Evolutionary conservation across 2,329 filamentous ascomycete genomes (phyloP).

Genomic region (Sarocladium brachiariae): DNA sequence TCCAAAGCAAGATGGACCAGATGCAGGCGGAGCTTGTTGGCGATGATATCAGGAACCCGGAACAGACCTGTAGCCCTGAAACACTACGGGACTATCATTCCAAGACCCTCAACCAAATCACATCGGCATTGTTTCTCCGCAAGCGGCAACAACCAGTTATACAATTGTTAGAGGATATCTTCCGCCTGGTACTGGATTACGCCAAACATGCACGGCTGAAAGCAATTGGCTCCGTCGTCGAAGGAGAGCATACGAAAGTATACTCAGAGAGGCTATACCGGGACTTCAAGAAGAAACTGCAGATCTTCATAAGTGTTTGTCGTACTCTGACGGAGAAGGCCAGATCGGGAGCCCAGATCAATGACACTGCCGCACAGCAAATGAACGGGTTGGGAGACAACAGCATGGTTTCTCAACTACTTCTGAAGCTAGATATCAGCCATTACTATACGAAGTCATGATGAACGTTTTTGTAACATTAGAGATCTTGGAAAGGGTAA

Average conservation of each 20-base stretch:
- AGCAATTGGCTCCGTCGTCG: constrained; percentile 16
- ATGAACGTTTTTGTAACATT: too few species aligned
- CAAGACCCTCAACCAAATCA: constrained; percentile 65
- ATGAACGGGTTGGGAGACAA: constrained; percentile 33
- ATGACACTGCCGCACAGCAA: constrained; percentile 14
- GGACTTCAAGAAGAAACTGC: constrained; percentile 63
- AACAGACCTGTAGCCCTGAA: constrained; percentile 46
- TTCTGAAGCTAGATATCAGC: constrained; percentile 65
- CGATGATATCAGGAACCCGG: not conserved
- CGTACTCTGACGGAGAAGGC: constrained; percentile 60
- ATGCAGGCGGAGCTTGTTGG: constrained; percentile 13
- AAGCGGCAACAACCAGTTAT: constrained; percentile 69
- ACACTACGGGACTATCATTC: constrained; percentile 65
- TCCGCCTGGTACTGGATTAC: constrained; percentile 64
- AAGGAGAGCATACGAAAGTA: constrained; percentile 18
- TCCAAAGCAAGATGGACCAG: constrained; percentile 56
- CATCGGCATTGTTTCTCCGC: constrained; percentile 65
- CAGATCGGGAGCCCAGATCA: constrained; percentile 23
- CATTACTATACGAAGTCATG: constrained; percentile 47
- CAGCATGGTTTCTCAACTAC: constrained; percentile 60
- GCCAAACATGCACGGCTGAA: constrained; percentile 43
- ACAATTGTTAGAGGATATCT: constrained; percentile 69
- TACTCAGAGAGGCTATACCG: constrained; percentile 45
- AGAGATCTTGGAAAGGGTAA: too few species aligned
- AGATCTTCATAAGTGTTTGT: constrained; percentile 68